Evolutionary conservation across 164 flowering plant species (phyloP).

Genomic region (Nymphaea colorata): DNA sequence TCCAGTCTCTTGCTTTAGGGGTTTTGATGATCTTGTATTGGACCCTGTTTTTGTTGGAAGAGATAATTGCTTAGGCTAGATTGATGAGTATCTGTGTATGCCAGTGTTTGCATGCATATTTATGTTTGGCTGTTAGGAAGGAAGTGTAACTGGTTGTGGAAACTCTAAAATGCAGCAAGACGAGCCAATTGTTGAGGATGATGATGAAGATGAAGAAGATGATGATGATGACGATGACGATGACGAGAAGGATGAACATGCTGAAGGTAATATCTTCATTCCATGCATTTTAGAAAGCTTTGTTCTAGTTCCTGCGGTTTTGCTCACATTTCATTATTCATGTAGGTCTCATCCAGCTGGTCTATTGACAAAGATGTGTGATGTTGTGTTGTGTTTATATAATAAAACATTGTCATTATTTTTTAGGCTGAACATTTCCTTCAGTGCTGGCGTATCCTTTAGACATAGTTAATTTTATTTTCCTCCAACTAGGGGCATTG

Average conservation of each 20-base stretch:
- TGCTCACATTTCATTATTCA: too few relatives aligned
- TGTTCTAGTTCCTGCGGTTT: background rate
- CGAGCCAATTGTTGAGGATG: slow-evolving; percentile 48
- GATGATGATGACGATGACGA: slow-evolving; percentile 26
- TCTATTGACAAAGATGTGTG: background rate
- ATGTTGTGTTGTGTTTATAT: background rate
- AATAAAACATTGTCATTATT: background rate
- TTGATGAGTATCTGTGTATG: too few relatives aligned
- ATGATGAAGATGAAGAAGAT: slow-evolving; percentile 37
- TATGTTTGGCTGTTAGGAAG: too few relatives aligned
- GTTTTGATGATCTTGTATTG: too few relatives aligned
- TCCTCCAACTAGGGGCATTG: too few relatives aligned
- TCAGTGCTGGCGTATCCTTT: too few relatives aligned
- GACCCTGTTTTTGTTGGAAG: too few relatives aligned
- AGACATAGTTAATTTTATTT: too few relatives aligned
- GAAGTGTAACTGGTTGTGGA: background rate
- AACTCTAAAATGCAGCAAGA: slow-evolving; percentile 19
- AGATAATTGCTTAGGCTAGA: too few relatives aligned
- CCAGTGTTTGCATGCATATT: too few relatives aligned
- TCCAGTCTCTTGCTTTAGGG: too few relatives aligned
- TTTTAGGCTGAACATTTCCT: background rate
- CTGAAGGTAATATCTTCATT: slow-evolving; percentile 19
- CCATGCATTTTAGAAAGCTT: background rate
- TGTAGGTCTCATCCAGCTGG: too few relatives aligned
- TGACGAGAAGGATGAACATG: slow-evolving; percentile 36